phyloP scores from a whole-genome alignment of 768 basidiomycete genomes.

The Heimioporus sp. region DNA sequence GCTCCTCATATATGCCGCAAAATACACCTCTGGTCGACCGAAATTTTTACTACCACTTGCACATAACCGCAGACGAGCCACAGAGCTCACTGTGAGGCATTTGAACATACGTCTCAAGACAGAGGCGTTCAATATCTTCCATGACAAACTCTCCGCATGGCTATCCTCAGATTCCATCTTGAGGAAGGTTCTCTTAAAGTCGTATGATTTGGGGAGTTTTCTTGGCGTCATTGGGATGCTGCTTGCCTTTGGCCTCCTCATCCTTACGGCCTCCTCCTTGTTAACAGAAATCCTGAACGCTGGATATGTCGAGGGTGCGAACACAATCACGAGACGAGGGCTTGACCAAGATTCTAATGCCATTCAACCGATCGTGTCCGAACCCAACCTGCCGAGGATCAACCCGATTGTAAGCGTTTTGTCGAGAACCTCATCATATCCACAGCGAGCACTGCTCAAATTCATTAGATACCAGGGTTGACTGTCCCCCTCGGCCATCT shows the following conservation, averaged over 20 bases:
- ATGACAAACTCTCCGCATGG: slow-evolving; percentile 41
- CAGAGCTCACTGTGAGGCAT: slow-evolving; percentile 23
- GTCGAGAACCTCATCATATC: not conserved
- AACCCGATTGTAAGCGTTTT: slow-evolving; percentile 31
- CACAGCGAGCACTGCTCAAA: not conserved
- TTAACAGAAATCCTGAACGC: slow-evolving; percentile 12
- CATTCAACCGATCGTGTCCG: not conserved
- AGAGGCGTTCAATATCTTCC: slow-evolving; percentile 45
- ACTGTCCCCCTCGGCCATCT: slow-evolving; percentile 76
- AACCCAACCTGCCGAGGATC: slow-evolving; percentile 13
- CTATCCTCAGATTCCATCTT: slow-evolving; percentile 33
- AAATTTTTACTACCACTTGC: slow-evolving; percentile 22
- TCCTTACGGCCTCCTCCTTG: slow-evolving; percentile 31
- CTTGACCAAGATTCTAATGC: not conserved
- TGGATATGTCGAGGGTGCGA: not conserved
- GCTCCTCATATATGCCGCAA: slow-evolving; percentile 25
- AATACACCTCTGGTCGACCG: slow-evolving; percentile 17
- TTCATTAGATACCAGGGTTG: slow-evolving; percentile 70
- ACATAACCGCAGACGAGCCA: slow-evolving; percentile 15
- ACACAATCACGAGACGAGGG: slow-evolving; percentile 15
- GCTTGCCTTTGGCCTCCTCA: slow-evolving; percentile 37
- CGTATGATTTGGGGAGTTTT: slow-evolving; percentile 53
- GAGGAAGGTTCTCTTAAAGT: slow-evolving; percentile 25
- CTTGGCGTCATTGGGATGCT: slow-evolving; percentile 49
- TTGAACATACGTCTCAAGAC: slow-evolving; percentile 43